Percentiles rank a stretch among this genome's conserved stretches.
phyloP scores from a whole-genome alignment of 2,329 filamentous ascomycete genomes.

The Rugonectria rugulosa region DNA sequence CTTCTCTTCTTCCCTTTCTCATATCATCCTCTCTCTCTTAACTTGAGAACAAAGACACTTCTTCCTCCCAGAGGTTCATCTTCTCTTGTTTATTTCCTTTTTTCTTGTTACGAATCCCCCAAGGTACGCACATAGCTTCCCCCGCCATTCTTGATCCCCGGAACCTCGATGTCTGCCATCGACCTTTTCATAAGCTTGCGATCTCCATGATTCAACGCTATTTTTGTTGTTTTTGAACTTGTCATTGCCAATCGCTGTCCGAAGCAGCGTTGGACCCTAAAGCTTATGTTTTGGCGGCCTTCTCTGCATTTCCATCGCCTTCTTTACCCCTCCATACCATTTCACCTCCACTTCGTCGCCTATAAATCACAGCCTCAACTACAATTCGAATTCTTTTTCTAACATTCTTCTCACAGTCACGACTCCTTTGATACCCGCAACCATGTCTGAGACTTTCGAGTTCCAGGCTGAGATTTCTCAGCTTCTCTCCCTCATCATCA shows the following conservation, averaged over 20 bases:
- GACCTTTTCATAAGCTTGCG: too few species aligned
- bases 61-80: slow-evolving; percentile 33
- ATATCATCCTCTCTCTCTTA: slow-evolving; percentile 30
- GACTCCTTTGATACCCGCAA: slow-evolving; percentile 57
- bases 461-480: slow-evolving; percentile 99
- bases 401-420: slow-evolving; percentile 35
- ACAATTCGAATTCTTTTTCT: slow-evolving; percentile 24
- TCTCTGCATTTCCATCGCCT: neutral
- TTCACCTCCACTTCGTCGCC: slow-evolving; percentile 11
- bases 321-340: slow-evolving; percentile 27
- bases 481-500: slow-evolving; percentile 99
- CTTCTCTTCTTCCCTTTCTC: slow-evolving; percentile 29
- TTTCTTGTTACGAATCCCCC: slow-evolving; percentile 34
- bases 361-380: slow-evolving; percentile 16
- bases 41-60: slow-evolving; percentile 34
- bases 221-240: neutral
- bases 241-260: neutral
- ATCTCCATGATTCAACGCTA: neutral
- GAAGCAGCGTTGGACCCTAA: neutral
- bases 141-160: slow-evolving; percentile 2
- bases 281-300: neutral
- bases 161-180: neutral
- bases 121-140: slow-evolving; percentile 35
- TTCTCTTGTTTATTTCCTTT: slow-evolving; percentile 34
- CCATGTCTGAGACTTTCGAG: slow-evolving; percentile 98